These are phyloP conservation scores for Ganoderma leucocontextum DNA, from an alignment of 1,284 basidiomycete species.

Conservation along the genomic window DNA sequence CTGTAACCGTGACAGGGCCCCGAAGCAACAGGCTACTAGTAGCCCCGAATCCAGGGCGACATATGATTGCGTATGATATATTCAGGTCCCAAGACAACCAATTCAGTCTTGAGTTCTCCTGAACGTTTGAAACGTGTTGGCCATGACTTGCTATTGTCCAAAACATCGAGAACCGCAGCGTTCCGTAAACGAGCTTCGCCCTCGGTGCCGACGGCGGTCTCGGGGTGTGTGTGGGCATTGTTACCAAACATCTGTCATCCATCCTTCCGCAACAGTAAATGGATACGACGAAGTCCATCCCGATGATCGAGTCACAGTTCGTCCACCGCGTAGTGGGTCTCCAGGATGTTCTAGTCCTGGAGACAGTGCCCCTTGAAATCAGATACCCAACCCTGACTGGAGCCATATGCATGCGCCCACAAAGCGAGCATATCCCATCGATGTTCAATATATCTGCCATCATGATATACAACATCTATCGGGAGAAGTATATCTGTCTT, in stretches of 20 bases:
- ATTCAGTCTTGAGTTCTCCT: not conserved
- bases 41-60: not conserved
- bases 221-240: not conserved
- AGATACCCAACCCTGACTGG: not conserved
- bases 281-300: not conserved
- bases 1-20: not conserved
- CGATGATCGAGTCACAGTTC: not conserved
- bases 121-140: not conserved
- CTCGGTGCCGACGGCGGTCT: constrained; percentile 4
- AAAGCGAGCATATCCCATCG: constrained; percentile 7
- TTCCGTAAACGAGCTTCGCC: not conserved
- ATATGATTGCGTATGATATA: not conserved
- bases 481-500: not conserved
- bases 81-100: not conserved
- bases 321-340: not conserved
- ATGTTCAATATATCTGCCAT: not conserved
- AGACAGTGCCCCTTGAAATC: not conserved
- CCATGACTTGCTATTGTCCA: not conserved
- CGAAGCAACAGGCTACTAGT: not conserved
- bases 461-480: not conserved
- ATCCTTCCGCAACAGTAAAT: not conserved
- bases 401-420: constrained; percentile 10
- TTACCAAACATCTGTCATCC: not conserved
- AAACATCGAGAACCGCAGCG: constrained; percentile 1
- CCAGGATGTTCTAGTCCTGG: not conserved